phyloP scores from a whole-genome alignment of 2,329 filamentous ascomycete species.

The Penicillium sclerotigenum region DNA sequence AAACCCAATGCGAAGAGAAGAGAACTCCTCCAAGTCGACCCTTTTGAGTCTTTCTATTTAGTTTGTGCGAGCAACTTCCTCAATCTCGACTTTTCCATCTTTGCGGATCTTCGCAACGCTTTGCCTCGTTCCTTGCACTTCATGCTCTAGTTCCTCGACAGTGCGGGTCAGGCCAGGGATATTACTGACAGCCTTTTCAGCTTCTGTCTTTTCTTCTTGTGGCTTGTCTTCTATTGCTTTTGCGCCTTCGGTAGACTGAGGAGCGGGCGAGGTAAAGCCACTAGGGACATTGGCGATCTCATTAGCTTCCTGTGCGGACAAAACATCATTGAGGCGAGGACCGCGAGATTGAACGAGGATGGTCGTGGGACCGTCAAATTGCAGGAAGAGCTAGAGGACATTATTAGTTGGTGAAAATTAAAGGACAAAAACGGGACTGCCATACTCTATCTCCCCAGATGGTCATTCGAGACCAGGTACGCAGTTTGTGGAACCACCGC shows the following conservation, averaged over 20 bases:
- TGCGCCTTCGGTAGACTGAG: constrained; percentile 36
- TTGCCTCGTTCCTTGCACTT: constrained; percentile 30
- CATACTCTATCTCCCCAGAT: constrained; percentile 85
- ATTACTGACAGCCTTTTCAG: constrained; percentile 23
- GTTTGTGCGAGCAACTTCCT: constrained; percentile 32
- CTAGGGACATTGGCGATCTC: constrained; percentile 83
- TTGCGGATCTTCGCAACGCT: constrained; percentile 54
- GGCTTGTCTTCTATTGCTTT: constrained; percentile 7
- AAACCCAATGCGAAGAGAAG: constrained; percentile 14
- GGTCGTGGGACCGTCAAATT: constrained; percentile 81
- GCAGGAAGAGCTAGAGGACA: constrained; percentile 68
- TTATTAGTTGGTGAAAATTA: neutral
- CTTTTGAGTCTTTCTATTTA: constrained; percentile 15
- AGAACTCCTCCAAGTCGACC: constrained; percentile 8
- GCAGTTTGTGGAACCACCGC: constrained; percentile 62
- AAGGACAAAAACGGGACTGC: constrained; percentile 2
- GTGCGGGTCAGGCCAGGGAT: constrained; percentile 28
- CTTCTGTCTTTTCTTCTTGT: constrained; percentile 10
- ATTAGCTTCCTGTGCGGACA: constrained; percentile 76
- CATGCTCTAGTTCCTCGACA: constrained; percentile 30
- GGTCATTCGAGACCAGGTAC: constrained; percentile 73
- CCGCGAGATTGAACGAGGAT: constrained; percentile 87
- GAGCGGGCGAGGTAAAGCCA: constrained; percentile 62
- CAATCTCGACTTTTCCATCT: constrained; percentile 66
- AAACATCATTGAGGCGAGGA: constrained; percentile 70